phyloP scores from a whole-genome alignment of 2,329 filamentous ascomycete genomes.

The Cyclaneusma minus region DNA sequence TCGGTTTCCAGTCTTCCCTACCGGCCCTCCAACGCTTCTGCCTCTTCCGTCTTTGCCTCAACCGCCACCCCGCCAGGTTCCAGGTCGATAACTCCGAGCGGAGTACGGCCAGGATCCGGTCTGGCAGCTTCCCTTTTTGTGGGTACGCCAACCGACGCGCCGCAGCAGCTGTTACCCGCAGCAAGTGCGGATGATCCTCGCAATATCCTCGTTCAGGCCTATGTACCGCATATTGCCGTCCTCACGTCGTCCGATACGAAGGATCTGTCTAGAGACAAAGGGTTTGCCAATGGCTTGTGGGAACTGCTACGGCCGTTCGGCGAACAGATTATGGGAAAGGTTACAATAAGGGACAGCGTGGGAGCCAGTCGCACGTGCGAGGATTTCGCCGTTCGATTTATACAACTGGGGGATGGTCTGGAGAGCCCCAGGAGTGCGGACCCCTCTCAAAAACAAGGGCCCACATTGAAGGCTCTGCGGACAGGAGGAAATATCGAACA shows the following conservation, averaged over 20 bases:
- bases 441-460: neutral
- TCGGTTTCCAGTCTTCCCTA: conserved; percentile 34
- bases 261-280: conserved; percentile 65
- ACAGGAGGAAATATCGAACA: conserved; percentile 41
- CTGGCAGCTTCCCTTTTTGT: conserved; percentile 45
- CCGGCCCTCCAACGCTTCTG: conserved; percentile 37
- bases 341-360: conserved; percentile 79
- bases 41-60: conserved; percentile 48
- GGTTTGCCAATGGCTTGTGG: conserved; percentile 67
- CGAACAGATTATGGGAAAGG: conserved; percentile 72
- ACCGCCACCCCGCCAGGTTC: conserved; percentile 54
- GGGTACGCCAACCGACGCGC: conserved; percentile 18
- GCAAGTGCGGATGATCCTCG: conserved; percentile 29
- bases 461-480: too few relatives aligned
- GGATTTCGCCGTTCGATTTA: conserved; percentile 81
- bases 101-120: conserved; percentile 37
- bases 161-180: conserved; percentile 8
- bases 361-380: conserved; percentile 73
- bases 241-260: conserved; percentile 81
- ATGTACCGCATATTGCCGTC: conserved; percentile 78
- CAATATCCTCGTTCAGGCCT: conserved; percentile 63
- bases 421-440: conserved; percentile 27
- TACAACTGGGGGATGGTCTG: conserved; percentile 46
- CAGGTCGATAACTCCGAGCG: conserved; percentile 50
- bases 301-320: conserved; percentile 84